phyloP scores from a whole-genome alignment of 257 asterid genomes.

The Hygrophila difformis region DNA sequence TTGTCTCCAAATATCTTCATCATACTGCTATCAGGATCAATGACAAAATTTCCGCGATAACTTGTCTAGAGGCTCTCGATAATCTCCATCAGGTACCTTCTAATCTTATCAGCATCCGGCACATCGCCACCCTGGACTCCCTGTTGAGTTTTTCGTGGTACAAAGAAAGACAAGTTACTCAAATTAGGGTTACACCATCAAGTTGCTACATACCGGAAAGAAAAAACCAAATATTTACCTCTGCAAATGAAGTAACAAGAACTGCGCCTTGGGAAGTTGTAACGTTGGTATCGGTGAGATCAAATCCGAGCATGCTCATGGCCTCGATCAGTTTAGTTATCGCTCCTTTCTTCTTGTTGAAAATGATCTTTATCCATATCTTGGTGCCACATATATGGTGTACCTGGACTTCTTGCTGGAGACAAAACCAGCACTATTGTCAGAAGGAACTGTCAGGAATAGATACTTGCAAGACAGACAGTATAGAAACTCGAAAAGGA shows the following conservation, averaged over 20 bases:
- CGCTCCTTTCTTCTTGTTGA: conserved; percentile 43
- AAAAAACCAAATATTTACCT: conserved; percentile 52
- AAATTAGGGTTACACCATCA: too few relatives aligned
- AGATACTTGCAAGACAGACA: not conserved
- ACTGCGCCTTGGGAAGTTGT: conserved; percentile 55
- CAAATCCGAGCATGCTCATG: conserved; percentile 46
- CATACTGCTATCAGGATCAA: conserved; percentile 2
- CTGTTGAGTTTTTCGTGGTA: conserved; percentile 20
- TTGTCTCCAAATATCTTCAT: not conserved
- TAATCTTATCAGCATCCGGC: conserved; percentile 34
- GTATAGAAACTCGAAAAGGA: not conserved
- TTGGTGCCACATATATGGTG: conserved; percentile 38
- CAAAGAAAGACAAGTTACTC: too few relatives aligned
- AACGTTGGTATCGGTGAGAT: conserved; percentile 44
- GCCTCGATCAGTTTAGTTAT: conserved; percentile 62
- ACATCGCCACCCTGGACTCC: conserved; percentile 34
- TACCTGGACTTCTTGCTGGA: conserved; percentile 52
- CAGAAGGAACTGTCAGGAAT: not conserved
- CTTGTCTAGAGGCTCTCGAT: conserved; percentile 29
- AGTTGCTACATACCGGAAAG: too few relatives aligned
- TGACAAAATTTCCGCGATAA: not conserved
- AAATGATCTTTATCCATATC: conserved; percentile 61
- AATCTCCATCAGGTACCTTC: conserved; percentile 34
- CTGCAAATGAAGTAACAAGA: conserved; percentile 48
- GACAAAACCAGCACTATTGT: not conserved